phyloP scores from a whole-genome alignment of 2,329 filamentous ascomycete species.

The Ploettnerulaceae sp. region DNA sequence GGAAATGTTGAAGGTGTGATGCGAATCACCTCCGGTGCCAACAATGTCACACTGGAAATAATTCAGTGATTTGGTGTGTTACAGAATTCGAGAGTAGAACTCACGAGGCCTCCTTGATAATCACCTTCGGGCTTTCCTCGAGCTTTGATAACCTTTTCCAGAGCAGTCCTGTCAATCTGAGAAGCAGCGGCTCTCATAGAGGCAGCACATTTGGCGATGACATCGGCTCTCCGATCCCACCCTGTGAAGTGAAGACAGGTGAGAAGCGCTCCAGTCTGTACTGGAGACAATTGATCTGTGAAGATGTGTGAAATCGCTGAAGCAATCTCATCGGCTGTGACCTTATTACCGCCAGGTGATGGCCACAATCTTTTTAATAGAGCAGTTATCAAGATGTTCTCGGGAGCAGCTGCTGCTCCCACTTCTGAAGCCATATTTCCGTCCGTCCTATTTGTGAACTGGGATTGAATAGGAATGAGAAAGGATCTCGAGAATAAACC shows the following conservation, averaged over 20 bases:
- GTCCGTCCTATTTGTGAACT: not conserved
- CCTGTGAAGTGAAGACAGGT: slow-evolving; percentile 90
- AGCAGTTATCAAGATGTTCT: slow-evolving; percentile 53
- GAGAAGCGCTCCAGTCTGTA: slow-evolving; percentile 80
- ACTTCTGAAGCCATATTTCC: slow-evolving; percentile 20
- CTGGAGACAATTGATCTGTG: slow-evolving; percentile 80
- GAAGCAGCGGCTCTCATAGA: slow-evolving; percentile 80
- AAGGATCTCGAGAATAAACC: not conserved
- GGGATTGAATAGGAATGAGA: not conserved
- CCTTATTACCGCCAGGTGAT: slow-evolving; percentile 40
- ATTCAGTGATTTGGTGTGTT: slow-evolving; percentile 16
- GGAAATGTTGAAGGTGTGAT: slow-evolving; percentile 98
- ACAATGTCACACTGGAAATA: slow-evolving; percentile 74
- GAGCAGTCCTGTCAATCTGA: slow-evolving; percentile 58
- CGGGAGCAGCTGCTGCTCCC: slow-evolving; percentile 23
- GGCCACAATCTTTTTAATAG: slow-evolving; percentile 70
- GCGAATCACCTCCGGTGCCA: slow-evolving; percentile 90
- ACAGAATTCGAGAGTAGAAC: slow-evolving; percentile 30
- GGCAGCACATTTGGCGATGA: slow-evolving; percentile 77
- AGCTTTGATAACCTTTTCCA: slow-evolving; percentile 56
- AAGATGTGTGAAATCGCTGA: slow-evolving; percentile 89
- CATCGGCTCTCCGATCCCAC: slow-evolving; percentile 76
- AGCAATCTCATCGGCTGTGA: slow-evolving; percentile 77
- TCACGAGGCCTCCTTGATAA: slow-evolving; percentile 80
- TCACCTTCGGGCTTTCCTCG: slow-evolving; percentile 61